These are phyloP conservation scores for Cunninghamia lanceolata DNA, from an alignment of 75 land plant species.

Conservation along the genomic window DNA sequence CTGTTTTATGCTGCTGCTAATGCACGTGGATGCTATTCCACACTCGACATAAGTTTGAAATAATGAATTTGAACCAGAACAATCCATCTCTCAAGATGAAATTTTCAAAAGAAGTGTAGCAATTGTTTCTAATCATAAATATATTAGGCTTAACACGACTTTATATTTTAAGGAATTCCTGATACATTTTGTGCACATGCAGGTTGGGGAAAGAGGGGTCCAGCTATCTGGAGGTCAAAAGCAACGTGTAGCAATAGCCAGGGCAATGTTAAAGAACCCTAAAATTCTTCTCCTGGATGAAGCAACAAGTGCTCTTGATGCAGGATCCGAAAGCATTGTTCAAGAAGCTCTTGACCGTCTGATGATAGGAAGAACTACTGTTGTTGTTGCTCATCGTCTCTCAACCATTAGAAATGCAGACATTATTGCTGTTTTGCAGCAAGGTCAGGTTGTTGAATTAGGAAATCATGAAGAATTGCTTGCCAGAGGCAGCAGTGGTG, in stretches of 20 bases:
- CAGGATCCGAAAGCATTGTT: conserved; percentile 89
- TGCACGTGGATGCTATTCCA: neutral
- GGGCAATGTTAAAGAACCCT: conserved; percentile 95
- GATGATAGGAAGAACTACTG: conserved; percentile 97
- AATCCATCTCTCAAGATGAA: neutral
- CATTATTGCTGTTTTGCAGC: conserved; percentile 79
- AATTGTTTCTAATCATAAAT: neutral
- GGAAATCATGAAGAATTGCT: conserved; percentile 89
- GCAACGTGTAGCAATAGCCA: conserved; percentile 94
- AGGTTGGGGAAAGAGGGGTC: conserved; percentile 96
- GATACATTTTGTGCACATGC: conserved; percentile 4
- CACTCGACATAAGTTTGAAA: neutral
- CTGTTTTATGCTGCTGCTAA: neutral
- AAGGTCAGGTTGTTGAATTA: conserved; percentile 86
- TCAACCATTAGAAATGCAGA: conserved; percentile 95
- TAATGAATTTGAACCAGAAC: neutral
- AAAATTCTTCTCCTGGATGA: conserved; percentile 93
- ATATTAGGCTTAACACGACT: neutral
- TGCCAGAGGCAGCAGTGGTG: conserved; percentile 67
- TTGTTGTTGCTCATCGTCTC: conserved; percentile 94
- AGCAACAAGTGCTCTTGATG: conserved; percentile 98
- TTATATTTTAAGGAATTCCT: neutral
- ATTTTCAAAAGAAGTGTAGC: neutral
- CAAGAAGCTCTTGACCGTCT: conserved; percentile 95
- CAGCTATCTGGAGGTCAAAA: conserved; percentile 99